Evolutionary conservation across 2,329 filamentous ascomycete genomes (phyloP), one percentile per base, ranked within the genome.

Genomic region (Aureobasidium sp.): DNA sequence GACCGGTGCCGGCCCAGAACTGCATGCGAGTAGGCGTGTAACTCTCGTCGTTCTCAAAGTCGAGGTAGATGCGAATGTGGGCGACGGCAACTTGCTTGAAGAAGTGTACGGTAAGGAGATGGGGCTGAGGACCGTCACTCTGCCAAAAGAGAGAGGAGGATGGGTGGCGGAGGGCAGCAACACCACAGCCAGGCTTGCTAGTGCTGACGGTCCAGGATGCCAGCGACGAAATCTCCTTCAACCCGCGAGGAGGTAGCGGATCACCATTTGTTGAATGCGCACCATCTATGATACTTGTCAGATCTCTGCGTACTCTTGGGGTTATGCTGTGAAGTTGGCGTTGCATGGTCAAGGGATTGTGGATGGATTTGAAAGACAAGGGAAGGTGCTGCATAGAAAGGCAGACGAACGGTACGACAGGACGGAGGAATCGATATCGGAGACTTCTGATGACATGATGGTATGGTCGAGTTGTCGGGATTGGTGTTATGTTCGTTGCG

Each of bases 21-120:
- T 89, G 79, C 69, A 99, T 95, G 68, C 91, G 90, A 1, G 92
- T 97, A 0, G 94, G 94, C 3, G 94, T 99, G 74, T 99, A 99
- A 47, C 89, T 94, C 76, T 99, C 94, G 74, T 99, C 94, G 59
- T 90, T 85, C 64, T 88, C 86, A 74, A 96, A 96, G 76, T 99
- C 92, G 48, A 99, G 86, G 67, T 88, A 92, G 68, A 94, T 85
- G n/a, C 89, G 82, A 57, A 94, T 85, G 32, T 86, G 85, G 5
- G 87, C 85, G 64, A 94, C 91, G 63, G 86, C 86, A 45, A 92
- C 90, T 8, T 89, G 83, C 68, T 91, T 91, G 75, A 91, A 86
- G 74, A 94, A 94, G 74, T 94, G 90, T 44, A 94, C 88, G 63
- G 89, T 93, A 51, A 94, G 81, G 64, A 86, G 83, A 70, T 94